phyloP scores from a whole-genome alignment of 2,329 filamentous ascomycete genomes.

The Fusarium sublunatum region DNA sequence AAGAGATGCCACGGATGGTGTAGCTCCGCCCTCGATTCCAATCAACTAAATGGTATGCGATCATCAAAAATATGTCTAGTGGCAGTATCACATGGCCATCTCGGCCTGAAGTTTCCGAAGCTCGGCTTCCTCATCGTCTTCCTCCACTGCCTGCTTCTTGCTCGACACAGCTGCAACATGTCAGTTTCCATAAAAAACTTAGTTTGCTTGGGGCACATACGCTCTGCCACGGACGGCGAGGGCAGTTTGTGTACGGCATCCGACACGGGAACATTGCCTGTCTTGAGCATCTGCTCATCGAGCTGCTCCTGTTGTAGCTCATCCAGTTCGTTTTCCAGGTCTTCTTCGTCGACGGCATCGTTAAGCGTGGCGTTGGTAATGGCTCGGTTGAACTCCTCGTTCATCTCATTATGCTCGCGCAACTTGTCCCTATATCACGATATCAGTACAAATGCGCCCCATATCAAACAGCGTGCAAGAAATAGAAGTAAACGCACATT shows the following conservation, averaged over 20 bases:
- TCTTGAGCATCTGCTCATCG: conserved; percentile 93
- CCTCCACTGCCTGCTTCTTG: conserved; percentile 65
- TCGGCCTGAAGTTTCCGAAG: conserved; percentile 92
- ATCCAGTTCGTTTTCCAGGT: conserved; percentile 87
- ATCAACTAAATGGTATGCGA: conserved; percentile 45
- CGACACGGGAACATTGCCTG: conserved; percentile 82
- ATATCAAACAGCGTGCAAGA: neutral
- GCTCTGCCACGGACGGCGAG: conserved; percentile 76
- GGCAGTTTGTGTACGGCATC: conserved; percentile 84
- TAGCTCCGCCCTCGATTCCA: conserved; percentile 22
- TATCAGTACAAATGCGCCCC: conserved; percentile 47
- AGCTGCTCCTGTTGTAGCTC: conserved; percentile 90
- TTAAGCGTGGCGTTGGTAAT: conserved; percentile 76
- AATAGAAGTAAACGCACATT: conserved; percentile 72
- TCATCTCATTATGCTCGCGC: conserved; percentile 90
- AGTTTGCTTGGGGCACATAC: conserved; percentile 64
- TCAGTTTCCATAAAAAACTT: conserved; percentile 23
- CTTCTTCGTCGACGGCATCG: conserved; percentile 82
- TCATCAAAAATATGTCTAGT: conserved; percentile 26
- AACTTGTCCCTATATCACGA: conserved; percentile 78
- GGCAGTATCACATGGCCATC: conserved; percentile 83
- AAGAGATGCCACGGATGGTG: conserved; percentile 17
- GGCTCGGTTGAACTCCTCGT: conserved; percentile 89
- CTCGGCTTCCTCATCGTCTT: conserved; percentile 97
- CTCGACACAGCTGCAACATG: conserved; percentile 47